Percentiles rank a stretch among this genome's conserved stretches.
Conservation (phyloP, 2,329 filamentous ascomycete species). For the Fonsecaea pedrosoi region DNA sequence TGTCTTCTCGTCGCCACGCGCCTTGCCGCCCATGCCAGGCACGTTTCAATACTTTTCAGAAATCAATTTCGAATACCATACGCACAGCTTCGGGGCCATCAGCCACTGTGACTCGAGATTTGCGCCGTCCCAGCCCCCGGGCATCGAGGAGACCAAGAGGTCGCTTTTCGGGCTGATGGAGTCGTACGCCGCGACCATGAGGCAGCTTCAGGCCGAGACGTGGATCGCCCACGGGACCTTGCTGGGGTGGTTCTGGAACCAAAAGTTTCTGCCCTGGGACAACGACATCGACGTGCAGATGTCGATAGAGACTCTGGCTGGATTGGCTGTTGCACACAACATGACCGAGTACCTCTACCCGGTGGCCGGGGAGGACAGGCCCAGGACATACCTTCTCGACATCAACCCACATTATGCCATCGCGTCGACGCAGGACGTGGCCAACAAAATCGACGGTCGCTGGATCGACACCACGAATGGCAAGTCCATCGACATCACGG, state of each 20-base stretch:
- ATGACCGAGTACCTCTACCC: slow-evolving; percentile 26
- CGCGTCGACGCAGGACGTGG: slow-evolving; percentile 22
- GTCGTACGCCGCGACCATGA: slow-evolving; percentile 23
- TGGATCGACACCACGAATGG: slow-evolving; percentile 34
- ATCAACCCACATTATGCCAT: slow-evolving; percentile 30
- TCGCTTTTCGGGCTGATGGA: slow-evolving; percentile 20
- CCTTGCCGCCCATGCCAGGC: slow-evolving; percentile 25
- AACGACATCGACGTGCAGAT: slow-evolving; percentile 33
- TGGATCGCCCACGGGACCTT: slow-evolving; percentile 32
- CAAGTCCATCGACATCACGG: slow-evolving; percentile 33
- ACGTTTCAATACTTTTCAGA: slow-evolving; percentile 32
- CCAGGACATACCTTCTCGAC: slow-evolving; percentile 27
- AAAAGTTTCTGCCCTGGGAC: slow-evolving; percentile 33
- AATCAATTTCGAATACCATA: slow-evolving; percentile 24
- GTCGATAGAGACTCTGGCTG: slow-evolving; percentile 16
- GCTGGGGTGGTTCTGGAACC: slow-evolving; percentile 33
- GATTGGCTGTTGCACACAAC: slow-evolving; percentile 9
- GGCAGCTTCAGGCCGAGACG: slow-evolving; percentile 24
- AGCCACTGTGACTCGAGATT: slow-evolving; percentile 27
- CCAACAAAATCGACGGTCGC: slow-evolving; percentile 33
- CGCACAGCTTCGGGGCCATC: slow-evolving; percentile 25
- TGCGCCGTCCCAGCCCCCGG: slow-evolving; percentile 14
- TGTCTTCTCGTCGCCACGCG: too few relatives aligned
- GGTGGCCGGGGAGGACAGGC: slow-evolving; percentile 1
- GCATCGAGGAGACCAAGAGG: slow-evolving; percentile 17